Base-by-base conservation (phyloP, 768 basidiomycete species). In the Leucosporidium yakuticum region DNA sequence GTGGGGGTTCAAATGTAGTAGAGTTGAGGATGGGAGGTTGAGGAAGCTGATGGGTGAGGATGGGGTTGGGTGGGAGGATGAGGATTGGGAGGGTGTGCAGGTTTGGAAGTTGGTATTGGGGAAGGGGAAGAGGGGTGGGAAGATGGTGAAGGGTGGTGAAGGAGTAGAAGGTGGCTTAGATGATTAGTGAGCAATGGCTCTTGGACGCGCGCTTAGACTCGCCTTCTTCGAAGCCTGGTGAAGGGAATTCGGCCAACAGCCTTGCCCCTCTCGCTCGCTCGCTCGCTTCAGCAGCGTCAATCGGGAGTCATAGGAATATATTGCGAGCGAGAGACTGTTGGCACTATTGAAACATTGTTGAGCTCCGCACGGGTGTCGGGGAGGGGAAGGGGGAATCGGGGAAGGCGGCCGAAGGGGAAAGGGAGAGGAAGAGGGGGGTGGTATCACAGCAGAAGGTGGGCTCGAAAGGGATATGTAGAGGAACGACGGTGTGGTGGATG, bases 1-100 rank as follows among this genome's bases (percentile, higher is more conserved):
- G 4, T 87, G 86, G 84, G 80, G 82, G 7, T 87, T 90, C 76
- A 76, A 79, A 9, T 79, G 85, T 20, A 82, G 83, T 56, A 85
- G 84, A 15, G 80, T 94, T 27, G 83, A 85, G 2, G 81, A 80
- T 23, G 83, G 79, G 48, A 87, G 86, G 75, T 73, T 93, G 20
- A 78, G 77, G 47, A 87, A 85, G 74, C 84, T 84, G 6, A 79
- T 91, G 69, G 82, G 82, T 64, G 86, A 84, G 71, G 81, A 80
- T 19, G 84, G 84, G 4, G 76, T 84, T 50, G 78, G 79, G 4
- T 91, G 89, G 89, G 79, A 79, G 19, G 82, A 79, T 74, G 82
- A 82, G 9, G 90, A 90, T 61, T 92, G 90, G 67, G 67, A 68
- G 1, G 67, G 67, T 9, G 25, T 68, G 12, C 58, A 68, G 58